Evolutionary conservation across 805 yeast genomes (phyloP).

Genomic region (Teunomyces stri): DNA sequence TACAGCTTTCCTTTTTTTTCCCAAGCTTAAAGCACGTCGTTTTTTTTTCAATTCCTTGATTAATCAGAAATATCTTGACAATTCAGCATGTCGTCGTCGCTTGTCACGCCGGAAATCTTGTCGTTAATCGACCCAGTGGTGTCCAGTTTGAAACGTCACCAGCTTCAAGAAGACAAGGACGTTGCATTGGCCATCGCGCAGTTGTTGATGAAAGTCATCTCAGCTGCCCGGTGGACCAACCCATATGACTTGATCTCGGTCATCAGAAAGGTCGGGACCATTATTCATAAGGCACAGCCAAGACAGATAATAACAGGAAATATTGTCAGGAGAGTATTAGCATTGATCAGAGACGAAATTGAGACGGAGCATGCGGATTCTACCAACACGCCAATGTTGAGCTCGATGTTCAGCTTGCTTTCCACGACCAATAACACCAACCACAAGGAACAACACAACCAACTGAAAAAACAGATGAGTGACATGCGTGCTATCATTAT

Average conservation of each 20-base stretch:
- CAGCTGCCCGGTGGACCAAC: slow-evolving; percentile 84
- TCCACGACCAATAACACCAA: slow-evolving; percentile 41
- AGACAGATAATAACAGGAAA: slow-evolving; percentile 87
- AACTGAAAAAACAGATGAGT: slow-evolving; percentile 44
- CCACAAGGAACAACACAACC: slow-evolving; percentile 21
- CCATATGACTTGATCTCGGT: slow-evolving; percentile 69
- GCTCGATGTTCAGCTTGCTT: slow-evolving; percentile 84
- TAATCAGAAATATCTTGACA: neutral
- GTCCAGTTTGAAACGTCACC: slow-evolving; percentile 73
- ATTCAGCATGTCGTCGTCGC: neutral
- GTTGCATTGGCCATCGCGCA: slow-evolving; percentile 89
- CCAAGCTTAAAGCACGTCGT: neutral
- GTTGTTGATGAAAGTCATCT: slow-evolving; percentile 79
- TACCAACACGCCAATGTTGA: slow-evolving; percentile 52
- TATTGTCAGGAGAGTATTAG: slow-evolving; percentile 83
- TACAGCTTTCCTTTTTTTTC: no score
- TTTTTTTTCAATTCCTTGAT: neutral
- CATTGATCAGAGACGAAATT: slow-evolving; percentile 82
- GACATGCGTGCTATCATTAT: slow-evolving; percentile 84
- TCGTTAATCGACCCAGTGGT: slow-evolving; percentile 39
- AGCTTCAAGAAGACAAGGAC: slow-evolving; percentile 72
- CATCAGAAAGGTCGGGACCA: slow-evolving; percentile 70
- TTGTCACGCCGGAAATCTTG: slow-evolving; percentile 23
- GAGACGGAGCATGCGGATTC: slow-evolving; percentile 35
- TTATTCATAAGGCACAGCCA: slow-evolving; percentile 78